A percentile compares a stretch with the other conserved stretches of the same genome.
These are phyloP conservation scores for Ilex aquifolium DNA, from an alignment of 257 asterid genomes.

Conservation along the genomic window DNA sequence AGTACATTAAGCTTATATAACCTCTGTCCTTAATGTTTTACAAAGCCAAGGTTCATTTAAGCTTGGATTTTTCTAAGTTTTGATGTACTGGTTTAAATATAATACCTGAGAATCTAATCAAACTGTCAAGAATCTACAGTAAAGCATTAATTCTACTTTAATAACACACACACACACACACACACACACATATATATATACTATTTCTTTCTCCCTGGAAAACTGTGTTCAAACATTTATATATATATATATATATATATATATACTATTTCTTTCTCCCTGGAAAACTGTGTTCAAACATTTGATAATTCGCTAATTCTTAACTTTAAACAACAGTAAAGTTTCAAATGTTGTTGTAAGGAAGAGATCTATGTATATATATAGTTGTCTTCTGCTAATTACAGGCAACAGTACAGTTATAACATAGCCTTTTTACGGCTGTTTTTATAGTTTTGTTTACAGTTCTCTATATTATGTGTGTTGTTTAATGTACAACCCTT, in stretches of 20 bases:
- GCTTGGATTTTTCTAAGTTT: too few species aligned
- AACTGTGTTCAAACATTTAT: slow-evolving; percentile 12
- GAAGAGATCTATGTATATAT: not conserved
- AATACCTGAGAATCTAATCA: too few species aligned
- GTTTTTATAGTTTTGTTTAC: slow-evolving; percentile 10
- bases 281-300: slow-evolving; percentile 10
- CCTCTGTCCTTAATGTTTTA: too few species aligned
- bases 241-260: too few species aligned
- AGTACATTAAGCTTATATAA: too few species aligned
- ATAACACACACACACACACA: not conserved
- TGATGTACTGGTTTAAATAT: too few species aligned
- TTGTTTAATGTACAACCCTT: too few species aligned
- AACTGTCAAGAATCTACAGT: too few species aligned
- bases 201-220: not conserved
- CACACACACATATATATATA: too few species aligned
- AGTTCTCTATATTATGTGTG: slow-evolving; percentile 9
- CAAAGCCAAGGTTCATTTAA: too few species aligned
- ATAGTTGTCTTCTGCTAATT: slow-evolving; percentile 18
- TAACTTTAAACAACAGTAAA: slow-evolving; percentile 20
- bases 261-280: not conserved
- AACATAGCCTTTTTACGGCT: slow-evolving; percentile 3
- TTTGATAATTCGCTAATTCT: not conserved
- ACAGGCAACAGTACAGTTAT: slow-evolving; percentile 20
- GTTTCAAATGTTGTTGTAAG: slow-evolving; percentile 9
- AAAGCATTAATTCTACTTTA: not conserved